Base-by-base conservation (phyloP, 2,329 filamentous ascomycete genomes). In the Cadophora sp. region DNA sequence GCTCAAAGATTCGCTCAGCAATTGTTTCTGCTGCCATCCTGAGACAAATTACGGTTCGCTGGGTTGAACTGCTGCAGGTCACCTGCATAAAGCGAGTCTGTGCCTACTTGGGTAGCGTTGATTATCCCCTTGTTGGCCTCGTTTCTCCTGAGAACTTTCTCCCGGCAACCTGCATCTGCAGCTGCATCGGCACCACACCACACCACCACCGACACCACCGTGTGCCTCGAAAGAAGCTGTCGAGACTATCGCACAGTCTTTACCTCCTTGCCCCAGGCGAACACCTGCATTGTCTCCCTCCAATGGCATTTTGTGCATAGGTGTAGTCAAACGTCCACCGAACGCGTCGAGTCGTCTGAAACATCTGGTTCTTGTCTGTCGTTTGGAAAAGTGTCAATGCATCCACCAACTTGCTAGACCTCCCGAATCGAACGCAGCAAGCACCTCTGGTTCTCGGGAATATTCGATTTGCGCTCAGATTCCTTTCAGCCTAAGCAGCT, bases 361-460 rank as follows among this genome's bases (percentile, higher is more conserved):
- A 64, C 62, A 68, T 63, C 64, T 53, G 43, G 61, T 70, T 69
- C 60, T 68, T 67, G 62, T 68, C 62, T 68, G 27, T 66, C 31
- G 70, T 69, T 73, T 68, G 68, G 34, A 59, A 68, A 68, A 68
- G 55, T 66, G 71, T 72, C 74, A 71, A 74, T 77, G 74, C 75
- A 73, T 71, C 70, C 63, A 58, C 68, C 37, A 68, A 66, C 66
- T 66, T 55, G n/a, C 61, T 73, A 64, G 64, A 69, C 68, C 34
- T 71, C 64, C 55, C 56, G 60, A 59, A 50, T 62, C 37, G 64
- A 16, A 63, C 59, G 43, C 61, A 64, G 40, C 56, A 60, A n/a
- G n/a, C 48, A 46, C 43, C n/a, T 64, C 40, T 56, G 34, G 22
- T 69, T 59, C 64, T 48, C 37, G 64, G 68, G 59, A 48, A 65